Conservation (phyloP, 768 basidiomycete genomes). For the Pulveroboletus sp. region DNA sequence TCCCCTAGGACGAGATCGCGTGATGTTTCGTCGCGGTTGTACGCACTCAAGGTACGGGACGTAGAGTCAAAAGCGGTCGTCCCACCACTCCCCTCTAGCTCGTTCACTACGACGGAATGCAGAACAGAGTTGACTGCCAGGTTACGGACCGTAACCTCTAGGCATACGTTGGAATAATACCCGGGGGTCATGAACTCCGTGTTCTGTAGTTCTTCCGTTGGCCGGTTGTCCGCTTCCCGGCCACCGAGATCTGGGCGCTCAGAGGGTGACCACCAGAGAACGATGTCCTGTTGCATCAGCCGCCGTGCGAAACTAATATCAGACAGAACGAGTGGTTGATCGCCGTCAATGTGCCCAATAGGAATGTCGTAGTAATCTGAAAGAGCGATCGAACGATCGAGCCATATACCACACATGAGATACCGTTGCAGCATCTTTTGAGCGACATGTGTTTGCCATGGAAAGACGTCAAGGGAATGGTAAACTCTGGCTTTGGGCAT, state of each 20-base stretch:
- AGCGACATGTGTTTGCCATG: constrained; percentile 82
- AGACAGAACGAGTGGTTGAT: constrained; percentile 80
- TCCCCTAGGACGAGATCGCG: constrained; percentile 84
- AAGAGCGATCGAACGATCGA: constrained; percentile 72
- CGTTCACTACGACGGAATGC: constrained; percentile 93
- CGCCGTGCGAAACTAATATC: constrained; percentile 91
- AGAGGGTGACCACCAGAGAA: constrained; percentile 95
- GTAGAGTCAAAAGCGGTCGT: constrained; percentile 91
- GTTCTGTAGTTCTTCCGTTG: constrained; percentile 70
- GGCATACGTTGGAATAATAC: constrained; percentile 87
- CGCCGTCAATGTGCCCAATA: constrained; percentile 86
- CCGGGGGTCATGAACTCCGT: constrained; percentile 85
- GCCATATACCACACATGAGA: constrained; percentile 69
- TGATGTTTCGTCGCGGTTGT: constrained; percentile 54
- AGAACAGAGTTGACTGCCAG: constrained; percentile 91
- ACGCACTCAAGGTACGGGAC: constrained; percentile 87
- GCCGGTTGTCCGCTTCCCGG: constrained; percentile 77
- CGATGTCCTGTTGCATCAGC: constrained; percentile 79
- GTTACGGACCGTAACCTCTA: constrained; percentile 86
- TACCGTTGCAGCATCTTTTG: constrained; percentile 84
- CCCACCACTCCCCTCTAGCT: constrained; percentile 93
- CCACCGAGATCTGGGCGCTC: constrained; percentile 92
- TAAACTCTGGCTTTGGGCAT: constrained; percentile 75
- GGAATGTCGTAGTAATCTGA: constrained; percentile 93
- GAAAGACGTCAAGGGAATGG: constrained; percentile 78